Conservation (phyloP, 495 filamentous ascomycete genomes). For the Delitschia confertaspora region DNA sequence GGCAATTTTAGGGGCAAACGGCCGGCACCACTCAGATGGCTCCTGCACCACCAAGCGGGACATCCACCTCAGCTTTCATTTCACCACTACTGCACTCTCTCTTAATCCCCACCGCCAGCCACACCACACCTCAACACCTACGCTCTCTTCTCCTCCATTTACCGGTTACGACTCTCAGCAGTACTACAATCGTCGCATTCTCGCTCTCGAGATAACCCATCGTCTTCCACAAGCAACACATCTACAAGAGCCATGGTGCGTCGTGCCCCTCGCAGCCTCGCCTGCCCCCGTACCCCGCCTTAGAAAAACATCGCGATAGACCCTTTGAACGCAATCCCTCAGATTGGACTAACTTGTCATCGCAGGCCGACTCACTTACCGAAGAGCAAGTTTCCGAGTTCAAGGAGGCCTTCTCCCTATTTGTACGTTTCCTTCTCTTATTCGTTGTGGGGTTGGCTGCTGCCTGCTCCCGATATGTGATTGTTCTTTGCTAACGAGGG, state of each 20-base stretch:
- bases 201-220: not conserved
- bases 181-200: not conserved
- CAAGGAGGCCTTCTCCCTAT: constrained; percentile 99
- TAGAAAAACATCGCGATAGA: constrained; percentile 21
- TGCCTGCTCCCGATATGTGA: constrained; percentile 16
- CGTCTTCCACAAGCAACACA: not conserved
- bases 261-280: constrained; percentile 17
- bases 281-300: constrained; percentile 23
- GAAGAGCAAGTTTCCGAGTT: constrained; percentile 99
- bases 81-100: not conserved
- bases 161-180: not conserved
- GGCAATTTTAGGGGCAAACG: not conserved
- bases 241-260: constrained; percentile 22
- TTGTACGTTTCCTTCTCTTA: constrained; percentile 60
- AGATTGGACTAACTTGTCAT: constrained; percentile 9
- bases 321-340: not conserved
- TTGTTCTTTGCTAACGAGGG: constrained; percentile 16
- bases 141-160: not conserved
- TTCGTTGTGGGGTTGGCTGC: constrained; percentile 2
- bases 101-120: not conserved
- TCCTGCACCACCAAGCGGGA: too few relatives aligned
- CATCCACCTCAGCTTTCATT: constrained; percentile 1
- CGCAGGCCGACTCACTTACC: constrained; percentile 53
- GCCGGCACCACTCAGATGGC: not conserved
- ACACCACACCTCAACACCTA: not conserved